These are phyloP conservation scores for Aspergillus fischeri DNA, from an alignment of 2,329 filamentous ascomycete species.

Conservation along the genomic window DNA sequence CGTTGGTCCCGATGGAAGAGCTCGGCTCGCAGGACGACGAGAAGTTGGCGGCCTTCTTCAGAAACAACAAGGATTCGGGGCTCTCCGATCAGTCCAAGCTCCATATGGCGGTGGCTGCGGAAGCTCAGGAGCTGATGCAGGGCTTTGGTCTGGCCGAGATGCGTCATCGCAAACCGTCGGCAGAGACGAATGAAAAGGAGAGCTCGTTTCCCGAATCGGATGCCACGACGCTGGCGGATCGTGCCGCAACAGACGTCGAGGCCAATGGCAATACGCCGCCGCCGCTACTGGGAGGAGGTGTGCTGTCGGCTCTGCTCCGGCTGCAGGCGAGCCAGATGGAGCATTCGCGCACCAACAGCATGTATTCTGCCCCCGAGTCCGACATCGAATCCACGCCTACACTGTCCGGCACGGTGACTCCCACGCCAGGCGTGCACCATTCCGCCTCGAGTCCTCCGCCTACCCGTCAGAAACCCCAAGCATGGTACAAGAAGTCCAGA, in stretches of 20 bases:
- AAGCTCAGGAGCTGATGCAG: constrained; percentile 5
- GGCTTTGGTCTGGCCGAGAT: background rate
- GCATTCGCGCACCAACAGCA: constrained; percentile 1
- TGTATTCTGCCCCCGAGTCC: constrained; percentile 1
- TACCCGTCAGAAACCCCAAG: constrained; percentile 1
- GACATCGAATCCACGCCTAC: constrained; percentile 1
- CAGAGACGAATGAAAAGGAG: background rate
- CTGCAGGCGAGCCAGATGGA: constrained; percentile 1
- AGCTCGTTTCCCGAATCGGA: background rate
- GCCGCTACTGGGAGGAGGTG: constrained; percentile 2
- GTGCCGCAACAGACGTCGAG: constrained; percentile 1
- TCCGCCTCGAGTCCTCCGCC: background rate
- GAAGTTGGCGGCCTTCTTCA: constrained; percentile 4
- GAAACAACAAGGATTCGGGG: background rate
- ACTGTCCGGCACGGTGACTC: background rate
- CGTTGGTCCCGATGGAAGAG: constrained; percentile 3
- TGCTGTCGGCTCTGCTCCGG: constrained; percentile 5
- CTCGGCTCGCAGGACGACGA: constrained; percentile 8
- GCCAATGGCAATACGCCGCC: background rate
- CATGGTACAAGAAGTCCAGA: constrained; percentile 27
- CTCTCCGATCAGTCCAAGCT: background rate
- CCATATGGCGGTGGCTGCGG: constrained; percentile 1
- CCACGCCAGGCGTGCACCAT: background rate
- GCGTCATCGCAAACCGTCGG: background rate
- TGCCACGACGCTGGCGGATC: background rate